These are phyloP conservation scores for Secale cereale DNA, from an alignment of 176 grass and related monocot genomes.

Conservation along the genomic window DNA sequence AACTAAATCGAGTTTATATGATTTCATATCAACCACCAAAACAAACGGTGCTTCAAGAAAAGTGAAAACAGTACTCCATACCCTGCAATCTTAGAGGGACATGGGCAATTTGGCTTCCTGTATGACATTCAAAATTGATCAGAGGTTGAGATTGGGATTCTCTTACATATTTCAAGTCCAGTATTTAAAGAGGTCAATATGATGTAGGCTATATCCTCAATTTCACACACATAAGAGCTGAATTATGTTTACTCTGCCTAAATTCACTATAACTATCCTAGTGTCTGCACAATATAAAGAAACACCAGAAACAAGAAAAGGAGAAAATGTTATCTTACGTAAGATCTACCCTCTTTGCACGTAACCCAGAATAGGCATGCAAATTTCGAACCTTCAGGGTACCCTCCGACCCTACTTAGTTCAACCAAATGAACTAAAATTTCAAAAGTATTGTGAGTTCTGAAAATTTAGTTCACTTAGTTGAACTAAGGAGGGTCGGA, in stretches of 20 bases:
- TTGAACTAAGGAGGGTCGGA: too few species aligned
- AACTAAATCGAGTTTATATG: neutral
- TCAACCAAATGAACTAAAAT: too few species aligned
- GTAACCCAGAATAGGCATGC: neutral
- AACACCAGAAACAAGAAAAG: conserved; percentile 10
- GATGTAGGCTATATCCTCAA: neutral
- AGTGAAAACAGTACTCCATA: neutral
- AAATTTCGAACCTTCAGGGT: too few species aligned
- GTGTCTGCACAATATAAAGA: neutral
- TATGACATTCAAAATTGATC: neutral
- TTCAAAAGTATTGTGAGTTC: too few species aligned
- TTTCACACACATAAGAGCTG: neutral
- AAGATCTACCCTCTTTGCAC: conserved; percentile 3
- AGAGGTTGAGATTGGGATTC: neutral
- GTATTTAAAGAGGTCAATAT: conserved; percentile 15
- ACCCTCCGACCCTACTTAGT: too few species aligned
- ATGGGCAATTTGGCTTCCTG: neutral
- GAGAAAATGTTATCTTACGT: neutral
- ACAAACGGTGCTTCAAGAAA: neutral
- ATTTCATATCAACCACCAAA: neutral
- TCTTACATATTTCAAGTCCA: conserved; percentile 10
- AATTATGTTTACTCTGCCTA: neutral
- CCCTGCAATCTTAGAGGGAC: neutral
- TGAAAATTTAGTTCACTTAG: too few species aligned
- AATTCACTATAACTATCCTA: neutral